Base-by-base conservation (phyloP, 2,329 filamentous ascomycete species). In the Nannizzia gypsea region DNA sequence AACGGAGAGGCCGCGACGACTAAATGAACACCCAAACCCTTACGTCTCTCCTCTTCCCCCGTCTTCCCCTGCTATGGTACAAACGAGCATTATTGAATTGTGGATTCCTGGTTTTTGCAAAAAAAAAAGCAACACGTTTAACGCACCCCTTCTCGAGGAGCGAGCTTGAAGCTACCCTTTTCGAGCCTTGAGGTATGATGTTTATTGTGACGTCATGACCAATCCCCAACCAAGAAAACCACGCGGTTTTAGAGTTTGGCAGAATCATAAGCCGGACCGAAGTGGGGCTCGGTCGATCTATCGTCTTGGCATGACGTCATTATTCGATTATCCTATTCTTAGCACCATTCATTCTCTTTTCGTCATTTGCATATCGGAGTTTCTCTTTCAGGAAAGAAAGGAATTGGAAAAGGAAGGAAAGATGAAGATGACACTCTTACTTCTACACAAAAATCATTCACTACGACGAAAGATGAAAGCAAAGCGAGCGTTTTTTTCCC, bases 1-100 rank as follows among this genome's bases (percentile, higher is more conserved):
- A 75, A 61, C 71, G 73, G 59, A 69, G 71, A 61, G 70, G 71
- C 61, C 66, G 72, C 60, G 71, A 74, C 6, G 31, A 56, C 54
- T 38, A 42, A 56, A 22, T 11, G 20, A 22, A 15, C 54, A 31
- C n/a, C n/a, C 58, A 9, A 8, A 15, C 4, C 4, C 46, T n/a
- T n/a, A 34, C n/a, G 9, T 3, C 4, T 60, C 20, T 11, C 22
- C 8, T 6, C 46, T 34, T 13, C 44, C n/a, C 40, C 26, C n/a
- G 34, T 50, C 20, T 42, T 52, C 31, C 28, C 28, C 26, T 13
- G 48, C n/a, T 24, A 24, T 52, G n/a, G 11, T 34, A 11, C 11
- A 11, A 34, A n/a, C n/a, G n/a, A 36, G 31, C 31, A 36, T 36
- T 36, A 36, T 36, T 11, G 31, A 36, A 36, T 36, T 42, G 38